phyloP scores from a whole-genome alignment of 257 asterid genomes.

The Schizonepeta tenuifolia region DNA sequence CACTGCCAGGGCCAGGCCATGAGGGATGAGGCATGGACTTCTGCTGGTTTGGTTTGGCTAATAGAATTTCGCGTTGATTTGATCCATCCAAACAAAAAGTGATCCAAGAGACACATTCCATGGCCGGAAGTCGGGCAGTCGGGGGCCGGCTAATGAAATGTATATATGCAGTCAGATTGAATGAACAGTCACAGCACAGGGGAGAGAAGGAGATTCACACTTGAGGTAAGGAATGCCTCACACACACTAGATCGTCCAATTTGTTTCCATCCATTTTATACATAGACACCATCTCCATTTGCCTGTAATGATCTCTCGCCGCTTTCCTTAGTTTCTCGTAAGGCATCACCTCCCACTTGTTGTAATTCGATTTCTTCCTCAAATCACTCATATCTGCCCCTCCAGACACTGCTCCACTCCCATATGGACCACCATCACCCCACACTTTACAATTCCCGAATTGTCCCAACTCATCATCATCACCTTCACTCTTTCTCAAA shows the following conservation, averaged over 20 bases:
- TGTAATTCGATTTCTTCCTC: constrained; percentile 79
- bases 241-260: constrained; percentile 94
- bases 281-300: constrained; percentile 82
- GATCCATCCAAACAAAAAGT: background rate
- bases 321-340: constrained; percentile 59
- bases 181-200: too few species aligned
- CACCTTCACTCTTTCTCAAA: constrained; percentile 55
- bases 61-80: background rate
- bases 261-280: constrained; percentile 97
- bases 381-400: constrained; percentile 67
- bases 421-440: constrained; percentile 74
- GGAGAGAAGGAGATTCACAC: constrained; percentile 33
- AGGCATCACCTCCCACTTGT: constrained; percentile 86
- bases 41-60: background rate
- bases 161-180: background rate
- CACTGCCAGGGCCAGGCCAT: background rate
- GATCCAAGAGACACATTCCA: background rate
- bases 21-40: background rate
- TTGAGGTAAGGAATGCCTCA: constrained; percentile 58
- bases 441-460: constrained; percentile 86
- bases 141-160: background rate
- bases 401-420: constrained; percentile 78
- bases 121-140: background rate
- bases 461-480: constrained; percentile 57
- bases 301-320: constrained; percentile 62